These are phyloP conservation scores for Epichloe sylvatica DNA, from an alignment of 2,329 filamentous ascomycete species.

Conservation along the genomic window DNA sequence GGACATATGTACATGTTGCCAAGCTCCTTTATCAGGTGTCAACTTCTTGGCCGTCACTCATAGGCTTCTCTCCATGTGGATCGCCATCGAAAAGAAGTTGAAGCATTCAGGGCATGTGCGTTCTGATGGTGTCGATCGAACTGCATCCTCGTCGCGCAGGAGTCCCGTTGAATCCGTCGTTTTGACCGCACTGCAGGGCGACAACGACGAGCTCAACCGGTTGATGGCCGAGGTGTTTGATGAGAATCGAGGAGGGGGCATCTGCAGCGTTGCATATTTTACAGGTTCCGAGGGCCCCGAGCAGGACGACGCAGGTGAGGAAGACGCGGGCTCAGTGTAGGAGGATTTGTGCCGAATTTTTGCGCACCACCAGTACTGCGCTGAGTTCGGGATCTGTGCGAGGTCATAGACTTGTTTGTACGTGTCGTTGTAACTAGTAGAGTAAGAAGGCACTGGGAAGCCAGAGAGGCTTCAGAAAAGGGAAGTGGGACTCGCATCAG, in stretches of 20 bases:
- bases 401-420: no score
- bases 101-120: background rate
- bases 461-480: no score
- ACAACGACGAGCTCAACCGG: background rate
- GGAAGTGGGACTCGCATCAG: no score
- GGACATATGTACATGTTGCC: background rate
- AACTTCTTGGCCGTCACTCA: background rate
- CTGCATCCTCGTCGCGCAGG: background rate
- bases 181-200: background rate
- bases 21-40: background rate
- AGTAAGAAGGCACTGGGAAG: no score
- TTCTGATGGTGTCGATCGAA: background rate
- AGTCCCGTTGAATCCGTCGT: background rate
- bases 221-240: background rate
- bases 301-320: background rate
- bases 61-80: background rate
- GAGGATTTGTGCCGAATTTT: no score
- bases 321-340: background rate
- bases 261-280: background rate
- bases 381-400: no score
- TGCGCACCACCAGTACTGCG: no score
- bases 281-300: no score
- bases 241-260: background rate
- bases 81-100: background rate
- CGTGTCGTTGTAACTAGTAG: no score